Conservation (phyloP, 2,329 filamentous ascomycete genomes). For the Ceratocystis destructans region DNA sequence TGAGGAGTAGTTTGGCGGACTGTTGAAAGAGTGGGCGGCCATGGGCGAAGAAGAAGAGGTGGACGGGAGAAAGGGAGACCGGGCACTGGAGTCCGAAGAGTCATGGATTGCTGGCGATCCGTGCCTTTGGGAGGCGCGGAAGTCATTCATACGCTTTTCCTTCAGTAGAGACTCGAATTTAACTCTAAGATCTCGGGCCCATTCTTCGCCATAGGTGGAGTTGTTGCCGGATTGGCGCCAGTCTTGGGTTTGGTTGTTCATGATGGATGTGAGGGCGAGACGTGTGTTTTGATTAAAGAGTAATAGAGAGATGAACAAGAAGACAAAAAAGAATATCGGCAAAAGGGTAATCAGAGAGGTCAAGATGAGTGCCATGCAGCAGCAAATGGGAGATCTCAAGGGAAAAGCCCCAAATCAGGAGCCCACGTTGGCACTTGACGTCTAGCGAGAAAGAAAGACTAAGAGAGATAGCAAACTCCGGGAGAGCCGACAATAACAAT, state of each 20-base stretch:
- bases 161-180: constrained; percentile 80
- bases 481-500: background rate
- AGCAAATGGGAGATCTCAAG: background rate
- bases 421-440: background rate
- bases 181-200: constrained; percentile 64
- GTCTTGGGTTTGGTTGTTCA: constrained; percentile 14
- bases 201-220: constrained; percentile 50
- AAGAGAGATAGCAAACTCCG: background rate
- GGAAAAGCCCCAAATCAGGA: background rate
- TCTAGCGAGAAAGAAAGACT: background rate
- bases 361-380: constrained; percentile 18
- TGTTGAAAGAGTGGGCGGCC: constrained; percentile 28
- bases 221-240: constrained; percentile 19
- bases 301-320: background rate
- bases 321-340: background rate
- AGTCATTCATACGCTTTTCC: constrained; percentile 73
- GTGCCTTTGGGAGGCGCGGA: constrained; percentile 42
- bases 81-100: constrained; percentile 22
- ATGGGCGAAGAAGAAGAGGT: constrained; percentile 32
- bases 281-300: constrained; percentile 10
- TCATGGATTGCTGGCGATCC: constrained; percentile 36
- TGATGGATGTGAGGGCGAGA: constrained; percentile 6
- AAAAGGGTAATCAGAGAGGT: constrained; percentile 17
- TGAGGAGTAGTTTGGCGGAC: constrained; percentile 36
- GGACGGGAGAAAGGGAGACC: constrained; percentile 33